Conservation (phyloP, 31 red algal genomes). For the Asparagopsis taxiformis region DNA sequence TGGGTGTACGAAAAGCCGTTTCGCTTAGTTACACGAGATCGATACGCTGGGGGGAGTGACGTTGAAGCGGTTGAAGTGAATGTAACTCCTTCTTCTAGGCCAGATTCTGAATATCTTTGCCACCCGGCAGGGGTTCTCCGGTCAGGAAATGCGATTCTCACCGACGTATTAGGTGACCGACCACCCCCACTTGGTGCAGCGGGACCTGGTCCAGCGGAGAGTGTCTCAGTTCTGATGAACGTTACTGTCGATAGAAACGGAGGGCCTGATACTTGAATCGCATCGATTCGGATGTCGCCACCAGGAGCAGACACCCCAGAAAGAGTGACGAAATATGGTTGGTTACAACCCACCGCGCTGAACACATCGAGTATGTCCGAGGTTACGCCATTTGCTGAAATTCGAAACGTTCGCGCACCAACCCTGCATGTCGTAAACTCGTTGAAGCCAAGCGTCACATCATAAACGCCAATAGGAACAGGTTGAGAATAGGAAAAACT, state of each 20-base stretch:
- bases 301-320: not conserved
- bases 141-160: not conserved
- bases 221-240: not conserved
- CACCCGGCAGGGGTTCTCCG: not conserved
- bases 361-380: not conserved
- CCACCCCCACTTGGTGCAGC: not conserved
- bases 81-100: not conserved
- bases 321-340: too few species aligned
- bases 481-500: not conserved
- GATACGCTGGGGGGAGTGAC: not conserved
- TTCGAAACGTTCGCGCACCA: not conserved
- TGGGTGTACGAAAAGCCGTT: conserved; percentile 8
- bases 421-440: not conserved
- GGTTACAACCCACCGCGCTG: not conserved
- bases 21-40: not conserved
- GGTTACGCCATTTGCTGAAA: not conserved
- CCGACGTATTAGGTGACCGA: not conserved
- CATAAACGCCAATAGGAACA: not conserved
- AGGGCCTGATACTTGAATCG: not conserved
- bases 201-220: not conserved
- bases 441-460: conserved; percentile 2
- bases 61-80: not conserved
- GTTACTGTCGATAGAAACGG: not conserved
- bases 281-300: not conserved
- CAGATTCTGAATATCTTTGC: not conserved